Conservation (phyloP, 2,329 filamentous ascomycete genomes). For the Fusarium transvaalense region DNA sequence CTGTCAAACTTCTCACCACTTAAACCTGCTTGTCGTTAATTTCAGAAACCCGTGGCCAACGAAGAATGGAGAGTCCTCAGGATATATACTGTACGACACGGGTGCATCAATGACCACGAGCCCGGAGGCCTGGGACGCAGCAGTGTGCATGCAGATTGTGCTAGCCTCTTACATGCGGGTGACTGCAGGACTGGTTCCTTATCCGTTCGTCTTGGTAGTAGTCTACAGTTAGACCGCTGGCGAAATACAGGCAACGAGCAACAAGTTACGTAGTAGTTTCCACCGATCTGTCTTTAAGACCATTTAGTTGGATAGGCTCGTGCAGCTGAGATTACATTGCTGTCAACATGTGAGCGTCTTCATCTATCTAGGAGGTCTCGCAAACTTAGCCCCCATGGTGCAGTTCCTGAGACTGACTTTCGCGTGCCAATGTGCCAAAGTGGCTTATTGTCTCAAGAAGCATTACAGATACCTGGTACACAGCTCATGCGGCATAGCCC, state of each 20-base stretch:
- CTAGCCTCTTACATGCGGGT: constrained; percentile 21
- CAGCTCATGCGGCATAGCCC: constrained; percentile 2
- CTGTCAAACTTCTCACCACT: constrained; percentile 13
- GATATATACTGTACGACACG: constrained; percentile 40
- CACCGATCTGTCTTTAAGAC: constrained; percentile 10
- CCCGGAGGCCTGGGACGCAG: constrained; percentile 46
- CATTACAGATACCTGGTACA: constrained; percentile 1
- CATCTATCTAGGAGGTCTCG: constrained; percentile 11
- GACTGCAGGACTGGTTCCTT: constrained; percentile 35
- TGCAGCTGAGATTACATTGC: neutral
- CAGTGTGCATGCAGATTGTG: constrained; percentile 42
- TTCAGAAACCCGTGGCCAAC: constrained; percentile 29
- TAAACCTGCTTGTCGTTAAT: constrained; percentile 15
- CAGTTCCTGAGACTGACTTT: constrained; percentile 11
- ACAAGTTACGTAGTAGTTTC: constrained; percentile 15
- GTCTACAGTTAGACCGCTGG: constrained; percentile 14
- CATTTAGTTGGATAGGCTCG: constrained; percentile 7
- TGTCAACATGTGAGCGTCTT: neutral
- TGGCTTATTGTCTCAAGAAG: constrained; percentile 33
- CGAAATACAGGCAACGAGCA: neutral
- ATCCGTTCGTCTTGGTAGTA: constrained; percentile 20
- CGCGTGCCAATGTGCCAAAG: constrained; percentile 20
- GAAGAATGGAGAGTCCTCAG: constrained; percentile 34
- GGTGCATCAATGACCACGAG: constrained; percentile 26
- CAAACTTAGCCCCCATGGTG: constrained; percentile 17